These are phyloP conservation scores for Haematococcus lacustris DNA, from an alignment of 139 green algal genomes.

Conservation along the genomic window DNA sequence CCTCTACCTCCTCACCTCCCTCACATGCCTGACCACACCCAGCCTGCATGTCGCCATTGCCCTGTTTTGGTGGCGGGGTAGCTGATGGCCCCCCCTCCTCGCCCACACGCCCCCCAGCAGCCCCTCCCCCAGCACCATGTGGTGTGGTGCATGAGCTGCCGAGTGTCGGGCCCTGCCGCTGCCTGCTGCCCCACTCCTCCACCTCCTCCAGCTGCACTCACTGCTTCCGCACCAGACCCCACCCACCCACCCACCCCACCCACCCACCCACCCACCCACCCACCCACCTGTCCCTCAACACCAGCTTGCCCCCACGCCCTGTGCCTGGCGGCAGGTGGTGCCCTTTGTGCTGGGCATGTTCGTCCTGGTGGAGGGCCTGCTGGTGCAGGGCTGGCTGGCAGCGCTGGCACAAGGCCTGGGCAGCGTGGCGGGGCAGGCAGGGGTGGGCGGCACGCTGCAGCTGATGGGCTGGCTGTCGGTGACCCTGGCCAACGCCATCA, in stretches of 20 bases:
- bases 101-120: not conserved
- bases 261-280: not conserved
- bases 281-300: not conserved
- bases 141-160: no score
- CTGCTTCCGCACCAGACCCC: not conserved
- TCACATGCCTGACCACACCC: not conserved
- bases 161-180: no score
- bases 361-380: conserved; percentile 38
- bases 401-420: conserved; percentile 21
- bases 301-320: not conserved
- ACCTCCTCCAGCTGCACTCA: no score
- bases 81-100: not conserved
- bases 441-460: conserved; percentile 7
- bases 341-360: conserved; percentile 51
- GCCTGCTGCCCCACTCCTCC: no score
- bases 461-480: conserved; percentile 25
- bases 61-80: not conserved
- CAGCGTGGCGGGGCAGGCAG: not conserved
- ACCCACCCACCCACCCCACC: not conserved
- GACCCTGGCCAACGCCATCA: conserved; percentile 36
- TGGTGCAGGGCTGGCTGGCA: conserved; percentile 33
- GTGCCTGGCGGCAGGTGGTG: conserved; percentile 26
- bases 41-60: not conserved
- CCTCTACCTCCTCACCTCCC: not conserved
- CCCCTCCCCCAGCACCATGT: no score